Percentiles rank a stretch among this genome's conserved stretches.
Conservation (phyloP, 495 filamentous ascomycete genomes). For the Penicillium waksmanii region DNA sequence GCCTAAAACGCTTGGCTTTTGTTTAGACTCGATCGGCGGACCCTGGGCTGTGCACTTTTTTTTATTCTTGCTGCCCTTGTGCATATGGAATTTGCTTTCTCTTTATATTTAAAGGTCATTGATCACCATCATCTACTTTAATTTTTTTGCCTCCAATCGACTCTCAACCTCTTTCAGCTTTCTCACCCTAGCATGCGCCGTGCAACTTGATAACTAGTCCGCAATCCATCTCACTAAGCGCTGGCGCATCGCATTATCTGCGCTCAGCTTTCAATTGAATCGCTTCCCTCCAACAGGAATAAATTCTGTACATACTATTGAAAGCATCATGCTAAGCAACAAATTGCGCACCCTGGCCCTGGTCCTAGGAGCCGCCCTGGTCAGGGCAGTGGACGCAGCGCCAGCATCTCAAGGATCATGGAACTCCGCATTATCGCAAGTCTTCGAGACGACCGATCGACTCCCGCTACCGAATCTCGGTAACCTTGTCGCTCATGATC, state of each 20-base stretch:
- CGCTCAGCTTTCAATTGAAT: neutral
- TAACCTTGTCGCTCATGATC: constrained; percentile 43
- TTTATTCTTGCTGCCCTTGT: constrained; percentile 13
- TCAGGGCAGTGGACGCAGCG: constrained; percentile 13
- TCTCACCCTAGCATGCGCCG: constrained; percentile 7
- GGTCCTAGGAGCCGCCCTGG: constrained; percentile 9
- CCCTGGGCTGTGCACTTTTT: constrained; percentile 15
- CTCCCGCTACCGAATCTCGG: constrained; percentile 42
- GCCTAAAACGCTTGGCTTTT: constrained; percentile 30
- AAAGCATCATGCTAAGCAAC: neutral
- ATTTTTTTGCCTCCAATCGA: neutral
- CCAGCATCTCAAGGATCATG: constrained; percentile 17
- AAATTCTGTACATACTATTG: neutral
- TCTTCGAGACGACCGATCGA: constrained; percentile 35
- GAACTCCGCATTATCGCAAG: constrained; percentile 13
- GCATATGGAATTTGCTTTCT: neutral
- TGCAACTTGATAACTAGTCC: constrained; percentile 4
- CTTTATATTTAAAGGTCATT: neutral
- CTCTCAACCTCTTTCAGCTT: neutral
- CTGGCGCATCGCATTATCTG: neutral
- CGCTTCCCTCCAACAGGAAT: neutral
- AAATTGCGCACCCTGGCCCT: neutral
- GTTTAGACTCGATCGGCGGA: constrained; percentile 20
- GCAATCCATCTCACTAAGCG: neutral
- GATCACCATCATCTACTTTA: neutral